Base-by-base conservation (phyloP, 495 filamentous ascomycete species). In the Neurospora intermedia region DNA sequence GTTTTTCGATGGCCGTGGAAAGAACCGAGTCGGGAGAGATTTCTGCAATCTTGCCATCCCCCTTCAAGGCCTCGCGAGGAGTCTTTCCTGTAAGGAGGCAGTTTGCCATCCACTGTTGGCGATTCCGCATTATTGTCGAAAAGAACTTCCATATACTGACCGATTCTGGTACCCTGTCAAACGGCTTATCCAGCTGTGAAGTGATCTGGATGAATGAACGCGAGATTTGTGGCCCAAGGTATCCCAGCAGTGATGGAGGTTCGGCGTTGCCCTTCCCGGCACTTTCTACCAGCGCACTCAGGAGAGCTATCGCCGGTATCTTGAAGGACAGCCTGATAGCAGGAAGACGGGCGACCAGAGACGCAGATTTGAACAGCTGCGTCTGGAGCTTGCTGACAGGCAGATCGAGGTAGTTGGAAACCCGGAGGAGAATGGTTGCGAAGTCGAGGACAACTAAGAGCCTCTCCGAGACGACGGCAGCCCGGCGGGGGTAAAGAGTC, bases 71-170 rank as follows among this genome's bases (percentile, higher is more conserved):
- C 69, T 94, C 88, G 70, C 90, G 88, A 18, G 96, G 93, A 1
- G 92, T 93, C 73, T 89, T 90, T 35, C 96, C 96, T 5, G 94
- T 97, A 38, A 98, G 89, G 69, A 98, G 87, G 78, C 93, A 95
- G 62, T 97, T 93, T 0, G 95, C 90, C 83, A 99, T 91, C 91
- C 96, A 98, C 78, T 97, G 94, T 75, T 99, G 96, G 71, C 93
- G 90, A 77, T 92, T 94, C 77, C 93, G 92, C 69, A 98, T 87
- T 69, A 97, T 89, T n/a, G 89, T 90, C 39, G 95, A 91, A 42
- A 98, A 89, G 72, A 99, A 88, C 70, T 86, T 88, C 96, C 96
- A 98, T 69, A 94, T 91, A 31, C 85, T 83, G 69, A 88, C 85
- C 31, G 90, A 86, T 48, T 94, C 83, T 7, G 82, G 77, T 5